Conservation (phyloP, 2,329 filamentous ascomycete genomes). For the Scytalidium lignicola region DNA sequence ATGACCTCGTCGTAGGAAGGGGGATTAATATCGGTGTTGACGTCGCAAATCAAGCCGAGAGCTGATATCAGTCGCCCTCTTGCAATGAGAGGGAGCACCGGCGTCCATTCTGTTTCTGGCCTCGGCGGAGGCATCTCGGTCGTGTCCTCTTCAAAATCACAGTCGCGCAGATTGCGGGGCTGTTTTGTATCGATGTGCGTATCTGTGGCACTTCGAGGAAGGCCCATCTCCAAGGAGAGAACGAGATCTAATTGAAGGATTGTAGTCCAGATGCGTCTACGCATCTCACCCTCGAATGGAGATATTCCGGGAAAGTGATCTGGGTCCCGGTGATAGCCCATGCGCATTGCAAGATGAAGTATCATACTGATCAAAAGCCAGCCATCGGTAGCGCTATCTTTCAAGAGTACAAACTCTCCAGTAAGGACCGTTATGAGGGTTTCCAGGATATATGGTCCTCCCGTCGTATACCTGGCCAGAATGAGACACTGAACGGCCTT, state of each 20-base stretch:
- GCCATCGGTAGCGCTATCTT: slow-evolving; percentile 16
- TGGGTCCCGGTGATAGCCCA: slow-evolving; percentile 53
- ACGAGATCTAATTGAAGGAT: slow-evolving; percentile 55
- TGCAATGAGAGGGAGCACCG: slow-evolving; percentile 21
- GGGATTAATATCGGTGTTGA: slow-evolving; percentile 29
- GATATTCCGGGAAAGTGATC: slow-evolving; percentile 40
- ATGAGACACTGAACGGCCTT: slow-evolving; percentile 26
- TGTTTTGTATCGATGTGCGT: slow-evolving; percentile 32
- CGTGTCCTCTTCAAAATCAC: slow-evolving; percentile 33
- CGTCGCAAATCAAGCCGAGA: slow-evolving; percentile 32
- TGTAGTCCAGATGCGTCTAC: slow-evolving; percentile 52
- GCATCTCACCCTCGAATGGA: slow-evolving; percentile 56
- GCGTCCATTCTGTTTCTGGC: slow-evolving; percentile 21
- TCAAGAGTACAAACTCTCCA: slow-evolving; percentile 18
- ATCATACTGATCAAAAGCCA: slow-evolving; percentile 26
- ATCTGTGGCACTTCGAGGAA: slow-evolving; percentile 47
- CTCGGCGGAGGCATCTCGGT: slow-evolving; percentile 23
- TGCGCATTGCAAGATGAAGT: slow-evolving; percentile 44
- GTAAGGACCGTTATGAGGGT: slow-evolving; percentile 19
- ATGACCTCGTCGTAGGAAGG: slow-evolving; percentile 32
- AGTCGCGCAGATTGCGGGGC: slow-evolving; percentile 35
- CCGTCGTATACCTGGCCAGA: slow-evolving; percentile 23
- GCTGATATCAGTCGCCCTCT: slow-evolving; percentile 33
- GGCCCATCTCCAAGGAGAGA: slow-evolving; percentile 60
- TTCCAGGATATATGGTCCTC: slow-evolving; percentile 23